These are phyloP conservation scores for Bathelium albidoporum DNA, from an alignment of 495 filamentous ascomycete species.

Conservation along the genomic window DNA sequence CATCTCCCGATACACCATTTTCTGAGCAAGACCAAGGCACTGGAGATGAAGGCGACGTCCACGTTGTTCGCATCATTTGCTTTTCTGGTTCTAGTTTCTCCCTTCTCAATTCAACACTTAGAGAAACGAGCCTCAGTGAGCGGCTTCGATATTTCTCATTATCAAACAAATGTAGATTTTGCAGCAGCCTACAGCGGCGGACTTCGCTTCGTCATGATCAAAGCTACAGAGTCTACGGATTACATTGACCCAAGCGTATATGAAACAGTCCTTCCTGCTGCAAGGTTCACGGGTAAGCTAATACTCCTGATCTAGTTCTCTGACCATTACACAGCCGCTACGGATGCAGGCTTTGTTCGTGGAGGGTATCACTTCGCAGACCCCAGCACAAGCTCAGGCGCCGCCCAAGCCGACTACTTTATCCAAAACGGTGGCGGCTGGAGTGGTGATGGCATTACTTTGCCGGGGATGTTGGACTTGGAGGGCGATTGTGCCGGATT, in stretches of 20 bases:
- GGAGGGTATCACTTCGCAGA: constrained; percentile 58
- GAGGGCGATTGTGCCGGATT: constrained; percentile 49
- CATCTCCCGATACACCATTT: no score
- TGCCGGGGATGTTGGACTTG: constrained; percentile 59
- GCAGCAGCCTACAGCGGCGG: constrained; percentile 43
- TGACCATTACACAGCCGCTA: constrained; percentile 45
- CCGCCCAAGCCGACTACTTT: constrained; percentile 50
- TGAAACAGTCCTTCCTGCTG: no score
- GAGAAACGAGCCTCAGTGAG: constrained; percentile 33
- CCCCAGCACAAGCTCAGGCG: constrained; percentile 39
- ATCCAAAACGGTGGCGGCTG: constrained; percentile 52
- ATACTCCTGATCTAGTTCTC: no score
- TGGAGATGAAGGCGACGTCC: no score
- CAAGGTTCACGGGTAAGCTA: no score
- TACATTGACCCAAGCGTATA: constrained; percentile 35
- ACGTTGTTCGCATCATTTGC: no score
- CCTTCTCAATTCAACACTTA: no score
- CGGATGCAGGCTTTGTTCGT: constrained; percentile 46
- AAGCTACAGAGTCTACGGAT: constrained; percentile 53
- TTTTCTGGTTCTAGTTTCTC: no score
- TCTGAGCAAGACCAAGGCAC: no score
- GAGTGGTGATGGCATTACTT: constrained; percentile 49
- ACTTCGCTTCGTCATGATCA: constrained; percentile 61
- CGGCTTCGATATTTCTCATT: constrained; percentile 57
- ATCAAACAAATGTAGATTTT: constrained; percentile 49